Conservation (phyloP, 164 flowering plant species). For the Berberis thunbergii region DNA sequence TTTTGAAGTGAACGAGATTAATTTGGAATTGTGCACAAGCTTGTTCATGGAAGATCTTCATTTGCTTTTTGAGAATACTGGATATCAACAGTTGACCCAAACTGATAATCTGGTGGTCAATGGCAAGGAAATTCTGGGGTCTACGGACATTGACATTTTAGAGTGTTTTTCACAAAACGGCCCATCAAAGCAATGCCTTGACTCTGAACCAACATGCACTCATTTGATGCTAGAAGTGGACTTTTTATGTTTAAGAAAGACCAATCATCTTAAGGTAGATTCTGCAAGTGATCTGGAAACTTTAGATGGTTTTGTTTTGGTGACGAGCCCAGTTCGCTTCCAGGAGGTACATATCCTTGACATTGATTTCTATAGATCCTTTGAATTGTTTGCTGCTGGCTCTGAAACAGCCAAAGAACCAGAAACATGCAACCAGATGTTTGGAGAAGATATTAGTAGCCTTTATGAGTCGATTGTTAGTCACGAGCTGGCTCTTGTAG, state of each 20-base stretch:
- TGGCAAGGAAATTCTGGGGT: constrained; percentile 33
- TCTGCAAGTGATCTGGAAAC: constrained; percentile 14
- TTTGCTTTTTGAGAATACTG: constrained; percentile 25
- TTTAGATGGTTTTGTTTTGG: constrained; percentile 9
- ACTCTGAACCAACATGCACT: constrained; percentile 18
- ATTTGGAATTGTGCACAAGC: constrained; percentile 17
- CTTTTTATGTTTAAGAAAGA: constrained; percentile 22
- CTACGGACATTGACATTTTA: constrained; percentile 24
- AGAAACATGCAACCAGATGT: constrained; percentile 32
- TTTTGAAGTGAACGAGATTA: constrained; percentile 58
- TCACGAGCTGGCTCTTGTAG: constrained; percentile 56
- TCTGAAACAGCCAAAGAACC: constrained; percentile 14
- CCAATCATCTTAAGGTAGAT: constrained; percentile 9
- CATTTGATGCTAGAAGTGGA: constrained; percentile 34
- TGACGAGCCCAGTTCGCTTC: constrained; percentile 25
- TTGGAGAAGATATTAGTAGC: constrained; percentile 33
- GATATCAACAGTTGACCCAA: constrained; percentile 16
- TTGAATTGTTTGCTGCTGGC: constrained; percentile 21
- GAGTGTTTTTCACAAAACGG: constrained; percentile 25
- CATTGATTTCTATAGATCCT: constrained; percentile 16
- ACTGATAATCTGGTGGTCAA: constrained; percentile 17
- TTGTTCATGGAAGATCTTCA: constrained; percentile 25
- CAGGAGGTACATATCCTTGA: constrained; percentile 59
- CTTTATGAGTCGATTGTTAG: constrained; percentile 53
- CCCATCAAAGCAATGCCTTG: constrained; percentile 20